phyloP scores from a whole-genome alignment of 768 basidiomycete genomes.

The Boletus barrowsii region DNA sequence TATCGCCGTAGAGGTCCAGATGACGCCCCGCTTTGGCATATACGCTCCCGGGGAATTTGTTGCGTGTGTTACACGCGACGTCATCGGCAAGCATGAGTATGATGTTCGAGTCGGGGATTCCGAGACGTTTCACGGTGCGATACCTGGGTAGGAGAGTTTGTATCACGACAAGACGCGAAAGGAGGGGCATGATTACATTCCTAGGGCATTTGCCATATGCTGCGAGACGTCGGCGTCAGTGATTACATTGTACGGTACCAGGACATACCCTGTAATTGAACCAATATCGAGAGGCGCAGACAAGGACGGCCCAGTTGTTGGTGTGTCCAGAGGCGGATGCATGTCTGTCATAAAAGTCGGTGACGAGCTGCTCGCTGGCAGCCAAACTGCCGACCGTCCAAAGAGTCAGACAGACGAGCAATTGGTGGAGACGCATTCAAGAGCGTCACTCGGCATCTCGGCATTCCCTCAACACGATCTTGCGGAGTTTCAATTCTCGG shows the following conservation, averaged over 20 bases:
- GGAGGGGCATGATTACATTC: constrained; percentile 63
- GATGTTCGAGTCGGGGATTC: constrained; percentile 98
- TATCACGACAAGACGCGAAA: not conserved
- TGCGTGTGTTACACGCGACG: constrained; percentile 88
- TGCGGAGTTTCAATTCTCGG: constrained; percentile 25
- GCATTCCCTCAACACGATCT: not conserved
- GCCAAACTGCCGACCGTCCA: constrained; percentile 33
- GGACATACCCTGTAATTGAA: constrained; percentile 92
- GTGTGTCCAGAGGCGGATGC: constrained; percentile 56
- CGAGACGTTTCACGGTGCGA: constrained; percentile 95
- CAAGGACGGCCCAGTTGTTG: constrained; percentile 98
- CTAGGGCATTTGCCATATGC: constrained; percentile 99
- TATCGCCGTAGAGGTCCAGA: constrained; percentile 91
- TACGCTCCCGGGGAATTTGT: constrained; percentile 88
- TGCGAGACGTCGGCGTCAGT: constrained; percentile 31
- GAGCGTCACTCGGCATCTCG: constrained; percentile 26
- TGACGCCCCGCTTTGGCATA: constrained; percentile 82
- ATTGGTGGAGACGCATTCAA: constrained; percentile 26
- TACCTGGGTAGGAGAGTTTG: constrained; percentile 57
- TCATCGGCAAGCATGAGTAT: constrained; percentile 99
- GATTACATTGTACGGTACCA: not conserved
- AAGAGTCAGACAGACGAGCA: constrained; percentile 35
- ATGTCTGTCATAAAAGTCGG: constrained; percentile 47
- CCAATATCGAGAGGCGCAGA: constrained; percentile 94
- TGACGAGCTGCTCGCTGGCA: constrained; percentile 37